phyloP scores from a whole-genome alignment of 148 eudicot genomes.

The Heliamphora exappendiculata region DNA sequence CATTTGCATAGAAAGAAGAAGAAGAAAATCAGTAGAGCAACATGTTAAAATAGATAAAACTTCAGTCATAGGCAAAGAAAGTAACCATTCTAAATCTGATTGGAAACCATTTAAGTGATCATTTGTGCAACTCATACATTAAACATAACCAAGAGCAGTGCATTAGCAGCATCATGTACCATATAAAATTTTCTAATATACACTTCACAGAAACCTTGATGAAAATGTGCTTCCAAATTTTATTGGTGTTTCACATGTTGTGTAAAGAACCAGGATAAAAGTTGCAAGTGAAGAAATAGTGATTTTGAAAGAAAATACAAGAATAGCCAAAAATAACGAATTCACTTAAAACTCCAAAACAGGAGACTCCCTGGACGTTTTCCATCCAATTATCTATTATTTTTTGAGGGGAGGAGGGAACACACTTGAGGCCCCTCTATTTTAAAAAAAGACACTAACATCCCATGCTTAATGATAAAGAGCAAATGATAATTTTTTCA shows the following conservation, averaged over 20 bases:
- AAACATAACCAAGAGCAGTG: not conserved
- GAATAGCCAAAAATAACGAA: not conserved
- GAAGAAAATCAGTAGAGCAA: constrained; percentile 2
- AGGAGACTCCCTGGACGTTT: not conserved
- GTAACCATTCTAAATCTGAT: not conserved
- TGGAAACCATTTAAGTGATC: not conserved
- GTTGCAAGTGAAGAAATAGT: not conserved
- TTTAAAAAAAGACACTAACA: not conserved
- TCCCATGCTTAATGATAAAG: not conserved
- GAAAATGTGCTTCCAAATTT: not conserved
- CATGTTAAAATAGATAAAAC: not conserved
- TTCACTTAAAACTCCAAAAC: not conserved
- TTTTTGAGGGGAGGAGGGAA: too few species aligned
- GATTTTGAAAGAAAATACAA: not conserved
- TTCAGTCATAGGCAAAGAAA: not conserved
- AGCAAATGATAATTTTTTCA: not conserved
- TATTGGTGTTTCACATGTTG: not conserved
- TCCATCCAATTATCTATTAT: too few species aligned
- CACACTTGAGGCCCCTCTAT: too few species aligned
- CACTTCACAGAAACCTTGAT: not conserved
- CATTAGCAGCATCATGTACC: not conserved
- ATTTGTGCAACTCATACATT: too few species aligned
- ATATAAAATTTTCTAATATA: not conserved
- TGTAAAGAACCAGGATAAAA: not conserved
- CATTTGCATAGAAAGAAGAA: not conserved